Percentiles rank a stretch among this genome's conserved stretches.
These are phyloP conservation scores for Rossbeevera mucosa DNA, from an alignment of 768 basidiomycete species.

Conservation along the genomic window DNA sequence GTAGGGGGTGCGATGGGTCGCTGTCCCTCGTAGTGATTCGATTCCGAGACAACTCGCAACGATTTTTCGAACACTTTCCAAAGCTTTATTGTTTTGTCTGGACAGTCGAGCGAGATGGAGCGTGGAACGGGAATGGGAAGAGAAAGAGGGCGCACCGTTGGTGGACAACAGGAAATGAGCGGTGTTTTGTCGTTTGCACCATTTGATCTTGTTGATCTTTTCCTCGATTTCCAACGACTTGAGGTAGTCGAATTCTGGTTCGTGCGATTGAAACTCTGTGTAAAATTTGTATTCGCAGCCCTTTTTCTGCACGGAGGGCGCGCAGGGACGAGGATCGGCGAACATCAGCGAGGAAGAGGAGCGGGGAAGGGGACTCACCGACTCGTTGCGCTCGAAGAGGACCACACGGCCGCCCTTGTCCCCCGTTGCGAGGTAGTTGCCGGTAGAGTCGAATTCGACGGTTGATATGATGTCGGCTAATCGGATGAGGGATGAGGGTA, in stretches of 20 bases:
- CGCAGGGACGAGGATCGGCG: constrained; percentile 24
- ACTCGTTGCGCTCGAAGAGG: constrained; percentile 96
- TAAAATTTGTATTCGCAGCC: constrained; percentile 99
- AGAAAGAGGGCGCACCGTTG: constrained; percentile 60
- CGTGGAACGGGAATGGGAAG: not conserved
- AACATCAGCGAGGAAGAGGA: constrained; percentile 28
- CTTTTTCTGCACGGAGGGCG: constrained; percentile 70
- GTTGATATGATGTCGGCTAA: constrained; percentile 99
- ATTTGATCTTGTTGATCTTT: constrained; percentile 99
- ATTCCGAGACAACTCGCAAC: constrained; percentile 92
- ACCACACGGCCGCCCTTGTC: constrained; percentile 99
- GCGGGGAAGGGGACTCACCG: constrained; percentile 48
- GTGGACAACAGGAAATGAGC: constrained; percentile 97
- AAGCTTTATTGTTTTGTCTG: constrained; percentile 99
- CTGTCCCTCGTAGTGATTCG: constrained; percentile 84
- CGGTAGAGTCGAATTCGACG: constrained; percentile 99
- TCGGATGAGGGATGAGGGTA: constrained; percentile 15
- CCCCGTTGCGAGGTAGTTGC: constrained; percentile 98
- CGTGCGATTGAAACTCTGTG: constrained; percentile 99
- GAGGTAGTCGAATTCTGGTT: constrained; percentile 99
- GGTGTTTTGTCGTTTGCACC: constrained; percentile 97
- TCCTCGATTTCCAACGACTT: constrained; percentile 99
- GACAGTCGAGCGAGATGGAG: not conserved
- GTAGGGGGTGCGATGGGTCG: constrained; percentile 63
- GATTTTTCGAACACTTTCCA: constrained; percentile 99